Evolutionary conservation across 1,284 basidiomycete species (phyloP).

Genomic region (Sanghuangporus weigelae): DNA sequence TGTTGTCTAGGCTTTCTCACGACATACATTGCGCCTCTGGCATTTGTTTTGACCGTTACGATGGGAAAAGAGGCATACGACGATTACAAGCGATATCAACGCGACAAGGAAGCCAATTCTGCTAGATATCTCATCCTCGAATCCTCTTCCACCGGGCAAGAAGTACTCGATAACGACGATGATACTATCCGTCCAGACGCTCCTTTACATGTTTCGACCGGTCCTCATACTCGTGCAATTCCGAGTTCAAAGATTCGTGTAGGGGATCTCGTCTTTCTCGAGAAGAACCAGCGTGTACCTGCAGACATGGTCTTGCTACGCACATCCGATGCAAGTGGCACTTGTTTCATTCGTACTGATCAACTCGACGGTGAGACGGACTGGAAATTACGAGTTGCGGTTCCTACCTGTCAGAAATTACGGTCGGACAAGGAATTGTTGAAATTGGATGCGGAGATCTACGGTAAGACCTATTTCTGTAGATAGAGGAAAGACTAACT

Average conservation of each 20-base stretch:
- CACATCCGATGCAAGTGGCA: constrained; percentile 84
- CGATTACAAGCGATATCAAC: constrained; percentile 89
- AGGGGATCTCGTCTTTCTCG: constrained; percentile 87
- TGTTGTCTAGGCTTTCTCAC: constrained; percentile 75
- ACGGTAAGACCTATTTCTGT: constrained; percentile 45
- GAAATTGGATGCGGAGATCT: constrained; percentile 76
- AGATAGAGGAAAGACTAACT: not conserved
- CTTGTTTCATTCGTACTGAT: constrained; percentile 97
- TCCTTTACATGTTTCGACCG: constrained; percentile 24
- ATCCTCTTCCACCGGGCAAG: constrained; percentile 34
- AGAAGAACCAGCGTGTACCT: constrained; percentile 97
- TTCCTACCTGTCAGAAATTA: constrained; percentile 79
- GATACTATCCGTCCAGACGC: constrained; percentile 18
- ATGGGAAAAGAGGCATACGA: constrained; percentile 99
- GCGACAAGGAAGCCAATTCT: constrained; percentile 94
- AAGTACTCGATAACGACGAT: constrained; percentile 28
- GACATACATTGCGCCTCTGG: constrained; percentile 94
- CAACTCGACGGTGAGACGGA: constrained; percentile 99
- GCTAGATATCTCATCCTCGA: constrained; percentile 84
- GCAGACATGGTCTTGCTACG: constrained; percentile 90
- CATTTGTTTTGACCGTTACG: constrained; percentile 91
- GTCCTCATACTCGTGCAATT: constrained; percentile 65
- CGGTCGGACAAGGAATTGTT: constrained; percentile 62
- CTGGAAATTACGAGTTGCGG: constrained; percentile 94
- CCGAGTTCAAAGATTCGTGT: constrained; percentile 89